These are phyloP conservation scores for Penicillium arizonense DNA, from an alignment of 495 filamentous ascomycete species.

Conservation along the genomic window DNA sequence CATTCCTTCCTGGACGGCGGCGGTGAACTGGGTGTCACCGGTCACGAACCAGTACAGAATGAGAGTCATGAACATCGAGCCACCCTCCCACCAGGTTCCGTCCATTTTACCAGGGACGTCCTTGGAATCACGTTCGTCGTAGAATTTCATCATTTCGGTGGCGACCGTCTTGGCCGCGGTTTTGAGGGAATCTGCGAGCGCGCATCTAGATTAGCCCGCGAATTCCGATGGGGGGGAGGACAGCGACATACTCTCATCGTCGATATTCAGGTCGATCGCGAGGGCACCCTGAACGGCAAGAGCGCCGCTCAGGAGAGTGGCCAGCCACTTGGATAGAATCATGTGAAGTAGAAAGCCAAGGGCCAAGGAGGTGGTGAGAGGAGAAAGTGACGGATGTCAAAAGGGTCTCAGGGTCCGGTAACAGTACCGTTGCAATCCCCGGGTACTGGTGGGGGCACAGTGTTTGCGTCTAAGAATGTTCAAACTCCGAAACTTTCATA, in stretches of 20 bases:
- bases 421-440: conserved; percentile 4
- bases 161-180: conserved; percentile 60
- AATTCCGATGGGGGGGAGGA: background rate
- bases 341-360: conserved; percentile 17
- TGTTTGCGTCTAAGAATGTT: conserved; percentile 10
- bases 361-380: conserved; percentile 4
- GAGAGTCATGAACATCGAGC: conserved; percentile 70
- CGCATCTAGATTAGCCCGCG: background rate
- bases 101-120: conserved; percentile 64
- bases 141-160: conserved; percentile 62
- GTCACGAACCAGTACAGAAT: conserved; percentile 81
- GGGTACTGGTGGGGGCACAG: background rate
- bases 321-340: conserved; percentile 23
- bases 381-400: conserved; percentile 2
- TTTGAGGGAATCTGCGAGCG: conserved; percentile 54
- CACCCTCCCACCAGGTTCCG: conserved; percentile 73
- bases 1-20: conserved; percentile 59
- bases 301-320: conserved; percentile 25
- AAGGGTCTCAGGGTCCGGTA: conserved; percentile 4
- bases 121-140: conserved; percentile 60
- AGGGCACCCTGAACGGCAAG: conserved; percentile 26
- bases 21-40: conserved; percentile 68
- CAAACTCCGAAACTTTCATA: background rate
- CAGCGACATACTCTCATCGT: conserved; percentile 29
- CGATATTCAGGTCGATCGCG: conserved; percentile 32